Evolutionary conservation across 1,139 yeast genomes (phyloP), one percentile per base, ranked within the genome.

Genomic region (Zygosaccharomyces sapae): DNA sequence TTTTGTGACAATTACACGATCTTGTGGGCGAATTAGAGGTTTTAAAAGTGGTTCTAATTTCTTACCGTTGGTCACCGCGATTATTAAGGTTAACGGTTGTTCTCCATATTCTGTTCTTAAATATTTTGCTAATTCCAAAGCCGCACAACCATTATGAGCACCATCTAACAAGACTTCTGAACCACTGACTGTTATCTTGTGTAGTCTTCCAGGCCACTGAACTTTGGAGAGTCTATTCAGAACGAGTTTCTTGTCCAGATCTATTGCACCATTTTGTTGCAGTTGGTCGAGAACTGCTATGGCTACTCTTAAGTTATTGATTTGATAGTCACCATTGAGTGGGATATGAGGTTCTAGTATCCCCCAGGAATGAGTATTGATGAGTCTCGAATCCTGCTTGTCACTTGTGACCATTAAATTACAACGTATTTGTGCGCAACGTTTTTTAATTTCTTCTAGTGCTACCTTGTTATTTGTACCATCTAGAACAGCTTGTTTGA

Each of bases 131-230:
- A 92, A 70, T 57, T 84, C 88, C 22, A 70, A 66, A 0, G 96
- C 95, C 0, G 97, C 95, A 54, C 83, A 81, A 16, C 80, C 81
- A 61, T 92, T 92, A 63, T 92, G 98, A 0, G 97, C 97, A 1
- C 98, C 98, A 66, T 92, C 98, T 1, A 89, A 57, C 5, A 88
- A 65, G 2, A 55, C 61, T 4, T 65, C 61, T 19, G 31, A 39
- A 30, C 66, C 65, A 3, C 33, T 30, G 25, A 59, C 54, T 2
- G 55, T 49, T 2, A 81, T 43, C 0, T 58, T 51, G 54, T 84
- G 90, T 35, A 85, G 65, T 55, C 90, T 67, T 1, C 85, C 85
- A 3, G 84, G 82, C 87, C 88, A 80, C 30, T 61, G 55, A 0
- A 80, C 79, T 0, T 57, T 50, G 2, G 59, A 40, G 0, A 90